These are phyloP conservation scores for Mycena filopes DNA, from an alignment of 768 basidiomycete species.

Conservation along the genomic window DNA sequence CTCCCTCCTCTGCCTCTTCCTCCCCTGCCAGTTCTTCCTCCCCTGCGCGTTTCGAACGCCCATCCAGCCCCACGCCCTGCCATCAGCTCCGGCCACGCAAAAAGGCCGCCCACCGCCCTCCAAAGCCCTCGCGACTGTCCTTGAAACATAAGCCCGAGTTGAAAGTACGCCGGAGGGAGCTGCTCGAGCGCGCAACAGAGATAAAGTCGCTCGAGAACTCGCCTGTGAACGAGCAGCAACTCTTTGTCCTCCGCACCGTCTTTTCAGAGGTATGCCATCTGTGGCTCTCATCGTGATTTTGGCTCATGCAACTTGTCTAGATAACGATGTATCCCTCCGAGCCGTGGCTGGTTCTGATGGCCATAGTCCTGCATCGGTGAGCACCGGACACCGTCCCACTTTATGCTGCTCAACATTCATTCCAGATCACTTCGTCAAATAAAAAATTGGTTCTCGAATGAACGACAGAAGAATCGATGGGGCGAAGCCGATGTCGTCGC, in stretches of 20 bases:
- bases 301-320: constrained; percentile 13
- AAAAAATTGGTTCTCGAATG: constrained; percentile 77
- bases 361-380: constrained; percentile 66
- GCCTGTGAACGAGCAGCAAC: constrained; percentile 66
- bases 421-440: constrained; percentile 49
- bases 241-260: constrained; percentile 69
- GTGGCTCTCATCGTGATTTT: neutral
- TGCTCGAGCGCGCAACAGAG: constrained; percentile 27
- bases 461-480: constrained; percentile 53
- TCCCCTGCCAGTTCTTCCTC: neutral
- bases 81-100: constrained; percentile 26
- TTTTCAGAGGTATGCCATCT: constrained; percentile 60
- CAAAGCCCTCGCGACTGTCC: constrained; percentile 25
- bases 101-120: constrained; percentile 22
- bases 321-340: constrained; percentile 71
- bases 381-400: constrained; percentile 2
- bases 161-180: constrained; percentile 30
- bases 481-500: constrained; percentile 44
- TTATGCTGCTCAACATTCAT: neutral
- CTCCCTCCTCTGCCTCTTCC: constrained; percentile 4
- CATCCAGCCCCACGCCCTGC: neutral
- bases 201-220: constrained; percentile 50
- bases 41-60: neutral
- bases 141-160: constrained; percentile 28
- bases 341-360: constrained; percentile 68